Percentiles rank a stretch among this genome's conserved stretches.
Evolutionary conservation across 441 rosid genomes (phyloP).

Genomic region (Corymbia calophylla): DNA sequence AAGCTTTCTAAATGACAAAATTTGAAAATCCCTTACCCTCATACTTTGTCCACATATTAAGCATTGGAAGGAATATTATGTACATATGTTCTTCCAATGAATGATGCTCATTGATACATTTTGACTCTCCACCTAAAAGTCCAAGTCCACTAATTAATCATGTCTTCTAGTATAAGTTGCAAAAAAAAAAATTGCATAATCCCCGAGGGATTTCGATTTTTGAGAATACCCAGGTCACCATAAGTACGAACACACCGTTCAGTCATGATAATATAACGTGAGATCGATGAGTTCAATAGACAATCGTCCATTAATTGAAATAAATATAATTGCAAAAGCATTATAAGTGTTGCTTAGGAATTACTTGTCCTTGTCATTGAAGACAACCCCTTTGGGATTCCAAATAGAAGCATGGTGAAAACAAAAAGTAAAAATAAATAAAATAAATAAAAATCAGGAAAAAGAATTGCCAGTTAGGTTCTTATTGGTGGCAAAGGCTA

Average conservation of each 20-base stretch:
- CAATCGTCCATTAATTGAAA: not conserved
- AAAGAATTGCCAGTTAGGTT: not conserved
- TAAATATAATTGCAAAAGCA: not conserved
- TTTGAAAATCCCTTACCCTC: not conserved
- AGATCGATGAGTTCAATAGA: not conserved
- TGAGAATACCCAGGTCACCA: not conserved
- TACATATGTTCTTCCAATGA: not conserved
- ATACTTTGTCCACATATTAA: not conserved
- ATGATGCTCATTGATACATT: not conserved
- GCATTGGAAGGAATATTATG: not conserved
- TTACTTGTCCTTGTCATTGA: not conserved
- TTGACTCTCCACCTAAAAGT: not conserved
- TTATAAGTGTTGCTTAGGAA: not conserved
- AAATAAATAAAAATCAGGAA: not conserved
- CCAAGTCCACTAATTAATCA: not conserved
- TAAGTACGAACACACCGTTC: not conserved
- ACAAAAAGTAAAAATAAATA: not conserved
- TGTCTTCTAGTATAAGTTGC: not conserved
- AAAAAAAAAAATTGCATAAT: fast-evolving
- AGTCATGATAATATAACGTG: not conserved
- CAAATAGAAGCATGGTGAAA: not conserved
- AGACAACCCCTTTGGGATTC: not conserved
- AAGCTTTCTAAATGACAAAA: not conserved
- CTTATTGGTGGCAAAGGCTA: not conserved
- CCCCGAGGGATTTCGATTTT: not conserved